Percentiles rank a stretch among this genome's conserved stretches.
phyloP scores from a whole-genome alignment of 1,139 yeast species.

The Hyphopichia wangnamkhiaoensis region DNA sequence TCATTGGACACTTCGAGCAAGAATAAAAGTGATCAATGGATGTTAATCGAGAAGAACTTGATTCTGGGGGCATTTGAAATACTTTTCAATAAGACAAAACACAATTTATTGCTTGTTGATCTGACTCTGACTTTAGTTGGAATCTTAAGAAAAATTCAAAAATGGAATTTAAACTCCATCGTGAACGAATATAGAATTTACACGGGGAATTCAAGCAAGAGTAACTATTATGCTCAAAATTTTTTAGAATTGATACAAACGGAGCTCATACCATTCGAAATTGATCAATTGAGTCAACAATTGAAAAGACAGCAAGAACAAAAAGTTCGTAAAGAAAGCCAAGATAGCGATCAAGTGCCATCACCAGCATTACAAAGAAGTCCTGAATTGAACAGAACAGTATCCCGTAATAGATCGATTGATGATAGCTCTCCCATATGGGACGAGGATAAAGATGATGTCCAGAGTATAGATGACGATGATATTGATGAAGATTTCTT shows the following conservation, averaged over 20 bases:
- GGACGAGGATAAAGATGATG: constrained; percentile 20
- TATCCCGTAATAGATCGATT: constrained; percentile 16
- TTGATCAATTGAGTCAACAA: constrained; percentile 30
- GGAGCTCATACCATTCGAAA: constrained; percentile 49
- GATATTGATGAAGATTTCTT: constrained; percentile 53
- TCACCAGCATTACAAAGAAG: constrained; percentile 6
- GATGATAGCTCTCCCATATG: constrained; percentile 16
- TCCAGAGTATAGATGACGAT: constrained; percentile 38
- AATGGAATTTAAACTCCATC: constrained; percentile 85
- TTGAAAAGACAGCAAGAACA: constrained; percentile 12
- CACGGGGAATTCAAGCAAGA: constrained; percentile 62
- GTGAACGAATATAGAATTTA: constrained; percentile 82
- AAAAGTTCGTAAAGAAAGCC: constrained; percentile 7
- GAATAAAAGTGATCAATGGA: constrained; percentile 60
- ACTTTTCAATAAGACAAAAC: constrained; percentile 61
- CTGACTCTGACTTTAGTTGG: constrained; percentile 81
- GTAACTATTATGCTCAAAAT: constrained; percentile 74
- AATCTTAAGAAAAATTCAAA: constrained; percentile 74
- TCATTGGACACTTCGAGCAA: constrained; percentile 14
- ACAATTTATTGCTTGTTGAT: constrained; percentile 76
- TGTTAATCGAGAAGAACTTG: constrained; percentile 64
- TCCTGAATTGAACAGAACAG: constrained; percentile 15
- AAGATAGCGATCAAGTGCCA: constrained; percentile 6
- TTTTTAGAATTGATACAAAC: constrained; percentile 72
- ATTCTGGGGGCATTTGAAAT: constrained; percentile 59